Percentiles rank a stretch among this genome's conserved stretches.
These are phyloP conservation scores for Nymphaea thermarum DNA, from an alignment of 164 flowering plant genomes.

Conservation along the genomic window DNA sequence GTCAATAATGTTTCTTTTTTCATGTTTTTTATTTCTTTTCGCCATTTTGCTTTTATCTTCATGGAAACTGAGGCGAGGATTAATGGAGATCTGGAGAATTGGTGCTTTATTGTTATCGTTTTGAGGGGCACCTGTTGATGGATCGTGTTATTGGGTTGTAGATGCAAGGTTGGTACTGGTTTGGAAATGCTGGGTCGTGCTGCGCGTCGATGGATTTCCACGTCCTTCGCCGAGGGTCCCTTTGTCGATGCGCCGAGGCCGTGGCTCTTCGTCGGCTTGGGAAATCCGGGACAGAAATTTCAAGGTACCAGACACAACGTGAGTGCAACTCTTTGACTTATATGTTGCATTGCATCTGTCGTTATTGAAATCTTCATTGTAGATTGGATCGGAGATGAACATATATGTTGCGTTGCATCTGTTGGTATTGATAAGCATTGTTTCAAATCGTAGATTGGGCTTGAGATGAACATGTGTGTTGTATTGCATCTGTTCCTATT, in stretches of 20 bases:
- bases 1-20: too few species aligned
- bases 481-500: background rate
- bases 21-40: too few species aligned
- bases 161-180: background rate
- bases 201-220: constrained; percentile 33
- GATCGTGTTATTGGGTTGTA: background rate
- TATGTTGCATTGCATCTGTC: background rate
- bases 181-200: constrained; percentile 21
- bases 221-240: constrained; percentile 2
- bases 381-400: constrained; percentile 86
- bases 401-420: background rate
- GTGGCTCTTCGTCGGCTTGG: constrained; percentile 93
- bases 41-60: too few species aligned
- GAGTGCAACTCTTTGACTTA: background rate
- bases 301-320: constrained; percentile 90
- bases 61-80: background rate
- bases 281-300: constrained; percentile 89
- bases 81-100: too few species aligned
- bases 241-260: constrained; percentile 24
- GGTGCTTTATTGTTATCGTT: background rate
- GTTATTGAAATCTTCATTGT: background rate
- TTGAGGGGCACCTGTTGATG: background rate
- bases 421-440: background rate
- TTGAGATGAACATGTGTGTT: constrained; percentile 68
- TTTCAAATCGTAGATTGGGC: constrained; percentile 45